These are phyloP conservation scores for Cordyceps militaris DNA, from an alignment of 2,329 filamentous ascomycete species.

Conservation along the genomic window DNA sequence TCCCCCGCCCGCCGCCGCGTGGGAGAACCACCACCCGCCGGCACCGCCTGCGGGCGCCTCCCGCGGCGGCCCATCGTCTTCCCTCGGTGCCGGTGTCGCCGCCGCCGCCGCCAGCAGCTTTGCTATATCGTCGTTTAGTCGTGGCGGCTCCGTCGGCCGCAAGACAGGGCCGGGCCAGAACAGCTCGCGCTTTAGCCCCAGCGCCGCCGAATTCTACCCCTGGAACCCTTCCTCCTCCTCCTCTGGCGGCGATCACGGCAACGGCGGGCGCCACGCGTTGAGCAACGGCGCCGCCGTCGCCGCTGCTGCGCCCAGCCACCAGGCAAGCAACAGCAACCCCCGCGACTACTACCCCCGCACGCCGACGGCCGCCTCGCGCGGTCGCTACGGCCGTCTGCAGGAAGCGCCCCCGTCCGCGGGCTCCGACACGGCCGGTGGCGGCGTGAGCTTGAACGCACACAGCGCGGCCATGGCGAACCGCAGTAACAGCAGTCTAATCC, in stretches of 20 bases:
- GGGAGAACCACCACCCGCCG: too few relatives aligned
- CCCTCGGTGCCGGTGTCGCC: not conserved
- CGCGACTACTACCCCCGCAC: constrained; percentile 25
- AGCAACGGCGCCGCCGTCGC: not conserved
- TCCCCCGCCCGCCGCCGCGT: not conserved
- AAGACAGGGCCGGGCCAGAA: not conserved
- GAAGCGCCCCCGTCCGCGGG: constrained; percentile 15
- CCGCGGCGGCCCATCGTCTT: not conserved
- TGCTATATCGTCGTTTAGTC: constrained; percentile 15
- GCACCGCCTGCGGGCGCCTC: not conserved
- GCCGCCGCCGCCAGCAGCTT: not conserved
- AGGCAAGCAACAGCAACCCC: constrained; percentile 19
- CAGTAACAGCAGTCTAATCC: not conserved
- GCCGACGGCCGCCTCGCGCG: constrained; percentile 20
- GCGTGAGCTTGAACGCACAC: not conserved
- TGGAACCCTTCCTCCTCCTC: constrained; percentile 17
- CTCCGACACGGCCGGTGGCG: constrained; percentile 5
- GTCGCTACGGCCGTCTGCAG: constrained; percentile 25
- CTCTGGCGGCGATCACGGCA: constrained; percentile 19
- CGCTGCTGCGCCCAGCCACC: constrained; percentile 9
- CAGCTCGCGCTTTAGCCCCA: constrained; percentile 24
- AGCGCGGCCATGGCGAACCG: constrained; percentile 17
- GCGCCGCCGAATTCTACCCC: constrained; percentile 28
- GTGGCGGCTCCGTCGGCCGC: not conserved
- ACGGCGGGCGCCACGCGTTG: not conserved